Percentiles rank a stretch among this genome's conserved stretches.
Conservation (phyloP, 2,329 filamentous ascomycete genomes). For the Clonostachys sp. region DNA sequence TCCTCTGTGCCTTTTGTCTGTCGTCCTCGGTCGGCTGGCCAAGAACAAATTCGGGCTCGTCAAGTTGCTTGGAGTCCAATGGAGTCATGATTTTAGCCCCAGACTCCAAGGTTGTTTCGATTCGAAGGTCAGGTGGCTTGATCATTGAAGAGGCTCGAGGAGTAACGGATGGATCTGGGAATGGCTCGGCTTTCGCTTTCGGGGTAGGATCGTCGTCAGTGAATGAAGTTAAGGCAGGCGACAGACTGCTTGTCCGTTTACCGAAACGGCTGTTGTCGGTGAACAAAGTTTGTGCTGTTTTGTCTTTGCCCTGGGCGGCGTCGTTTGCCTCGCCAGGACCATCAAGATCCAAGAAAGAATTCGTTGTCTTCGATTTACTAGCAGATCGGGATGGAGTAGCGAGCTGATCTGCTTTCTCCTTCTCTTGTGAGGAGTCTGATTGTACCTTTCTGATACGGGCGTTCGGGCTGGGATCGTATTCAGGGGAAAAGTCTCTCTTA, state of each 20-base stretch:
- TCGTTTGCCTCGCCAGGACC: constrained; percentile 41
- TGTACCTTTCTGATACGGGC: constrained; percentile 66
- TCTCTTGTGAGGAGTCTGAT: constrained; percentile 27
- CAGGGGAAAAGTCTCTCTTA: constrained; percentile 65
- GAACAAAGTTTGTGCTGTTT: neutral
- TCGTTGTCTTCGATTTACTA: constrained; percentile 10
- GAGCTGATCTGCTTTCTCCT: constrained; percentile 8
- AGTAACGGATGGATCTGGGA: constrained; percentile 18
- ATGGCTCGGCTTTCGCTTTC: neutral
- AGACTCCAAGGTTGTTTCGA: constrained; percentile 32
- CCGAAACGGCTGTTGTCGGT: neutral
- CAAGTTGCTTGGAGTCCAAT: constrained; percentile 37
- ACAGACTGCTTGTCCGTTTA: no score
- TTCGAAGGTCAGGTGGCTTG: constrained; percentile 34
- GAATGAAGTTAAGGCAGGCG: neutral
- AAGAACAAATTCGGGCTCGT: constrained; percentile 53
- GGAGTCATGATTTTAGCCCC: constrained; percentile 1
- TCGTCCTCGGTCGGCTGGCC: constrained; percentile 65
- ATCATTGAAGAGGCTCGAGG: constrained; percentile 34
- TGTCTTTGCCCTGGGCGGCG: constrained; percentile 8
- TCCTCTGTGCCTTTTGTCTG: constrained; percentile 70
- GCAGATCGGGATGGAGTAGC: constrained; percentile 23
- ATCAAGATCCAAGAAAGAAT: constrained; percentile 48
- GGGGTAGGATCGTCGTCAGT: neutral
- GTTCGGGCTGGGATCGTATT: constrained; percentile 68